These are phyloP conservation scores for Perkinsus olseni DNA, from an alignment of 169 alveolate species.

Conservation along the genomic window DNA sequence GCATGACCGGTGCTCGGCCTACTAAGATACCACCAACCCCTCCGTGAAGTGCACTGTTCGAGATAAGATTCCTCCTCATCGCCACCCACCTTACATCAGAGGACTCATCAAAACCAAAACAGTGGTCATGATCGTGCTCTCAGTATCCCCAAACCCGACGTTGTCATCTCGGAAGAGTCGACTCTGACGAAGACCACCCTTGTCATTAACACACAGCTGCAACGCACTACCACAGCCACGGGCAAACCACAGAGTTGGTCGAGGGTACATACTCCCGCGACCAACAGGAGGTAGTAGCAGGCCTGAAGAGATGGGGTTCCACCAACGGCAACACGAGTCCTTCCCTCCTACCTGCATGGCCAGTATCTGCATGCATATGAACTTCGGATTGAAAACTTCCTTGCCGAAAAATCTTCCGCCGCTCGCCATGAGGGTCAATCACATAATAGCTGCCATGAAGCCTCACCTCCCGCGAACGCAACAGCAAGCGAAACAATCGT, in stretches of 20 bases:
- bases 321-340: neutral
- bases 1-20: neutral
- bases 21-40: no score
- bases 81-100: neutral
- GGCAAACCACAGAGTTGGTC: conserved; percentile 15
- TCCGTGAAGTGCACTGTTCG: no score
- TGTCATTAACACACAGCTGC: neutral
- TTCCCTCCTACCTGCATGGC: neutral
- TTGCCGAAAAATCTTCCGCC: conserved; percentile 18
- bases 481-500: no score
- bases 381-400: conserved; percentile 18
- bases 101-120: neutral
- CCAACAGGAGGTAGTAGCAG: neutral
- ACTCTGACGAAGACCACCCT: neutral
- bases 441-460: neutral
- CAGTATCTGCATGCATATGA: conserved; percentile 11
- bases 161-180: conserved; percentile 1
- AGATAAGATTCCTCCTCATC: no score
- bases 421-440: neutral
- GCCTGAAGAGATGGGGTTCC: neutral
- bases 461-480: no score
- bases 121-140: neutral
- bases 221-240: neutral
- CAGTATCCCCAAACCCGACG: conserved; percentile 6
- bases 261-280: neutral